Percentiles rank a stretch among this genome's conserved stretches.
These are phyloP conservation scores for Mycena olivaceomarginata DNA, from an alignment of 768 basidiomycete genomes.

Conservation along the genomic window DNA sequence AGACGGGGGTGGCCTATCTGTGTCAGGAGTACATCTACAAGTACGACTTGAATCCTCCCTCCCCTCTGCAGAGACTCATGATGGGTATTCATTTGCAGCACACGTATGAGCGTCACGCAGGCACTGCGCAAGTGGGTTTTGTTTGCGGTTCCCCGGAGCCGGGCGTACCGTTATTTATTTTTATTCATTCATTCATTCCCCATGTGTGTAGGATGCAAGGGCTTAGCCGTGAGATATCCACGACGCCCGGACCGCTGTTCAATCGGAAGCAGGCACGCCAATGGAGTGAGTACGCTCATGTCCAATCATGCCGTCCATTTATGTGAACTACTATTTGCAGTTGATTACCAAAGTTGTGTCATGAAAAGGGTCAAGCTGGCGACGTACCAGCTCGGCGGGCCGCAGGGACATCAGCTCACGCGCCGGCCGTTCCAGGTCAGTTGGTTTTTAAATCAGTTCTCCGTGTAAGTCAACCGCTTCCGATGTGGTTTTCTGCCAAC, in stretches of 20 bases:
- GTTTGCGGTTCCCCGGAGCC: conserved; percentile 37
- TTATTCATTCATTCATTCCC: conserved; percentile 8
- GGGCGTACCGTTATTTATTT: conserved; percentile 35
- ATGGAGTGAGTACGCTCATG: conserved; percentile 85
- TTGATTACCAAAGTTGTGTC: conserved; percentile 81
- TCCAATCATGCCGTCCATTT: not conserved
- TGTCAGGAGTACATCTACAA: conserved; percentile 85
- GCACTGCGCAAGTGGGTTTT: conserved; percentile 77
- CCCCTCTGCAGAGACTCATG: conserved; percentile 24
- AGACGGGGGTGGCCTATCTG: conserved; percentile 80
- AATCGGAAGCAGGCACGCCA: conserved; percentile 84
- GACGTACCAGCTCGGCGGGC: conserved; percentile 70
- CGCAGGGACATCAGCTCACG: conserved; percentile 73
- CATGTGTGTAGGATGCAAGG: conserved; percentile 68
- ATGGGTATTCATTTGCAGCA: conserved; percentile 60
- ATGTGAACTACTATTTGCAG: conserved; percentile 59
- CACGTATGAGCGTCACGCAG: conserved; percentile 78
- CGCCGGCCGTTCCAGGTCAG: conserved; percentile 82
- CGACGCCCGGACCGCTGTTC: conserved; percentile 69
- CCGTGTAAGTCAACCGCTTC: conserved; percentile 68
- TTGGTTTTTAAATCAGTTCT: conserved; percentile 83
- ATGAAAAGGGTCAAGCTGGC: conserved; percentile 76
- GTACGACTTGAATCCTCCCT: conserved; percentile 63
- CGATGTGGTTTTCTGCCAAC: not conserved
- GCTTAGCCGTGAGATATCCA: conserved; percentile 62